phyloP scores from a whole-genome alignment of 176 grass and related monocot genomes.

The Dendrocalamus sinicus region DNA sequence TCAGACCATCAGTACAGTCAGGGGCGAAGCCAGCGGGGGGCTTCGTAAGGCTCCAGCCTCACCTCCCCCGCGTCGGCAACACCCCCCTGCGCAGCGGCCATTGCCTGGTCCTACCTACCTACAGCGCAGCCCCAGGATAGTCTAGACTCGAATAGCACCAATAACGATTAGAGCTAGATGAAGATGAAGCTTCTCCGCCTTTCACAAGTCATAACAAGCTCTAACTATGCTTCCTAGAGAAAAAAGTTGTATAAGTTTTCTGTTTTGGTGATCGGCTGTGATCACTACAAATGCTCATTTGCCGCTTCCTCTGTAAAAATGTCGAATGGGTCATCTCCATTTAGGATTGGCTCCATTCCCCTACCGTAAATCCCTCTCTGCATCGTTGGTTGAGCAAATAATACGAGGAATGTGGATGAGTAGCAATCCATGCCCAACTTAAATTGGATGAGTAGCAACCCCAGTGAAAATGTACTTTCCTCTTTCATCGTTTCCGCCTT shows the following conservation, averaged over 20 bases:
- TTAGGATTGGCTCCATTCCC: slow-evolving; percentile 56
- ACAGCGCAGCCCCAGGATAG: slow-evolving; percentile 23
- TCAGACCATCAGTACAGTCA: too few relatives aligned
- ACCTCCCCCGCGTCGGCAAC: too few relatives aligned
- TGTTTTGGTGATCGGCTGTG: slow-evolving; percentile 59
- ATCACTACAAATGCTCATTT: slow-evolving; percentile 50
- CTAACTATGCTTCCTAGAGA: slow-evolving; percentile 61
- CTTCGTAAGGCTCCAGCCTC: too few relatives aligned
- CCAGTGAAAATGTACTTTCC: too few relatives aligned
- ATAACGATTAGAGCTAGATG: slow-evolving; percentile 50
- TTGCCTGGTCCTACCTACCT: slow-evolving; percentile 88
- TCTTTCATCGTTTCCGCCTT: too few relatives aligned
- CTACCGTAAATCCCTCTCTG: slow-evolving; percentile 43
- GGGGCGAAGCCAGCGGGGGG: too few relatives aligned
- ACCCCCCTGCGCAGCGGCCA: slow-evolving; percentile 67
- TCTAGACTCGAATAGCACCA: slow-evolving; percentile 46
- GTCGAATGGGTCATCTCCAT: slow-evolving; percentile 55
- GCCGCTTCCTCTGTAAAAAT: slow-evolving; percentile 53
- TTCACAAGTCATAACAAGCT: slow-evolving; percentile 59
- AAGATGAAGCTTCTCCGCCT: slow-evolving; percentile 37
- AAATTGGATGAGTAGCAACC: too few relatives aligned
- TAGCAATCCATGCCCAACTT: too few relatives aligned
- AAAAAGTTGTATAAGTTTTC: slow-evolving; percentile 56
- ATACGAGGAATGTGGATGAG: too few relatives aligned
- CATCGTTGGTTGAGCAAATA: too few relatives aligned